Percentiles rank a stretch among this genome's conserved stretches.
Evolutionary conservation across 75 land plant genomes (phyloP).

Genomic region (Selaginella moellendorffii): DNA sequence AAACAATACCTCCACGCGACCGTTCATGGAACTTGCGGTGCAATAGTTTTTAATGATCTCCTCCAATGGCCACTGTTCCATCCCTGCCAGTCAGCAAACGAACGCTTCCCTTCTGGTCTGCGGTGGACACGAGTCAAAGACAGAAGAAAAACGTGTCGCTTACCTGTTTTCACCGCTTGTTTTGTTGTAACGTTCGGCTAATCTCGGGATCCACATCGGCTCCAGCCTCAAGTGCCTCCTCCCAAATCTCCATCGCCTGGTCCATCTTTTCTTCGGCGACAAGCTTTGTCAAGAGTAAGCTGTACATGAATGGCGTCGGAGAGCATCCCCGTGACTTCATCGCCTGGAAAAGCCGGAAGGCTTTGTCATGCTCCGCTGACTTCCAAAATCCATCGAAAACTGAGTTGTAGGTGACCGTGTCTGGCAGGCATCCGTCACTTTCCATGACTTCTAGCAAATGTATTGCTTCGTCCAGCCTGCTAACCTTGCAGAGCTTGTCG

Average conservation of each 20-base stretch:
- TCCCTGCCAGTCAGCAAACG: too few species aligned
- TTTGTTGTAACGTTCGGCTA: too few species aligned
- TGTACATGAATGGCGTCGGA: background rate
- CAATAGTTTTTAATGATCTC: too few species aligned
- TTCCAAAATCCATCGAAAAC: background rate
- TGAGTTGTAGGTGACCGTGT: background rate
- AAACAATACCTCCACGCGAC: too few species aligned
- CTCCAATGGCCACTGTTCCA: too few species aligned
- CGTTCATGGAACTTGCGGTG: too few species aligned
- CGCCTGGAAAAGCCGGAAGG: background rate
- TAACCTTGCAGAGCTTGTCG: constrained; percentile 6
- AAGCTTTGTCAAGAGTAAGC: background rate
- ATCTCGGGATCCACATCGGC: too few species aligned
- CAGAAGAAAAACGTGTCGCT: too few species aligned
- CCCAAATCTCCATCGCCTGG: background rate
- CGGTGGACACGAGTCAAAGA: too few species aligned
- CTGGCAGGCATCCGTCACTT: background rate
- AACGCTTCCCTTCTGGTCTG: too few species aligned
- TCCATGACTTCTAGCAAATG: background rate
- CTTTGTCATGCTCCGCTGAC: background rate
- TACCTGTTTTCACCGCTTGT: too few species aligned
- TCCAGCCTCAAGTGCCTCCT: background rate
- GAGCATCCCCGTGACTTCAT: background rate
- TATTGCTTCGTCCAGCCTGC: background rate
- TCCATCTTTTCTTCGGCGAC: background rate